Conservation (phyloP, 176 grass and related monocot genomes). For the Bolboschoenus planiculmis region DNA sequence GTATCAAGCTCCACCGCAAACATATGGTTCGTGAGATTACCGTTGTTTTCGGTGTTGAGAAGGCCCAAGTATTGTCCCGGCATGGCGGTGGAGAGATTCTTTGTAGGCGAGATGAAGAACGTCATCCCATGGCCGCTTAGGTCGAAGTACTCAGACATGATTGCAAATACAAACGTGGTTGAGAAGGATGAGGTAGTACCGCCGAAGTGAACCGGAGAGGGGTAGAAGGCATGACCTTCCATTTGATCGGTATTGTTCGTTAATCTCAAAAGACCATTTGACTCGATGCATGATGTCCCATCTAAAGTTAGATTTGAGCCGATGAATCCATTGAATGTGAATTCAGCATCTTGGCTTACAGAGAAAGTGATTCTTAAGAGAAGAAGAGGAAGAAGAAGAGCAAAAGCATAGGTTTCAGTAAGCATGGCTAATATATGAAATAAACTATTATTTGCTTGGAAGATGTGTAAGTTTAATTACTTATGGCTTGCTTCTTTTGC, state of each 20-base stretch:
- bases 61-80: not conserved
- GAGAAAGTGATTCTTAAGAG: not conserved
- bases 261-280: constrained; percentile 33
- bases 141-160: constrained; percentile 1
- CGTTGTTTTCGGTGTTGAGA: constrained; percentile 7
- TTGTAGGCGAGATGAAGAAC: not conserved
- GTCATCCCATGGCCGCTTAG: not conserved
- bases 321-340: constrained; percentile 5
- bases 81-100: not conserved
- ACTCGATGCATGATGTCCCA: constrained; percentile 12
- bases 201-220: not conserved
- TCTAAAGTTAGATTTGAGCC: not conserved
- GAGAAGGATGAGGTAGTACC: constrained; percentile 29
- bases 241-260: constrained; percentile 15
- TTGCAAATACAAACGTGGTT: constrained; percentile 46
- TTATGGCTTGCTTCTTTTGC: not conserved
- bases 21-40: constrained; percentile 16
- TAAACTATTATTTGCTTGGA: not conserved
- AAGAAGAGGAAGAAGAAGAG: not conserved
- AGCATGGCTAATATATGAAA: not conserved
- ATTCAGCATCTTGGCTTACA: not conserved
- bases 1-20: constrained; percentile 65
- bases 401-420: not conserved
- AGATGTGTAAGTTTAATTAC: not conserved
- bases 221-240: constrained; percentile 39